Conservation (phyloP, 305 asterid species). For the Plantago rigida region DNA sequence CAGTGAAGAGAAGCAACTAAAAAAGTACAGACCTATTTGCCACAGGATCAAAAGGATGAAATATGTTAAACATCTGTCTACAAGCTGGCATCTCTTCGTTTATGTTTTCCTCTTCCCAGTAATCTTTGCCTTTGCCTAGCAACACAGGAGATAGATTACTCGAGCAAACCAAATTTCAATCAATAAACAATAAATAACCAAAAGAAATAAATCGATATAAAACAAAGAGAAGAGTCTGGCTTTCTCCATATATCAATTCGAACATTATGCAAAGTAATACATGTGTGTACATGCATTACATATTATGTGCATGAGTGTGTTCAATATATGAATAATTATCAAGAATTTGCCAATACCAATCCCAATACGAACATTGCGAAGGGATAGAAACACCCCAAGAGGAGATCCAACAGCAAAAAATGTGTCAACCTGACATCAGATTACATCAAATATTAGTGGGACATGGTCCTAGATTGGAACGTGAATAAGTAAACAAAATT, state of each 20-base stretch:
- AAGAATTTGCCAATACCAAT: constrained; percentile 49
- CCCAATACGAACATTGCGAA: constrained; percentile 87
- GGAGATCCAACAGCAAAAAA: constrained; percentile 95
- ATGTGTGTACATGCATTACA: neutral
- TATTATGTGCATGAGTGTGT: neutral
- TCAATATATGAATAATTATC: constrained; percentile 10
- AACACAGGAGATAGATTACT: constrained; percentile 24
- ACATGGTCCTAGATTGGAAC: constrained; percentile 11
- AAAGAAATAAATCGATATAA: neutral
- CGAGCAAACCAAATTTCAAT: neutral
- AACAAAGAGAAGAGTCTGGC: too few species aligned
- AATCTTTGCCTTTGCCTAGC: constrained; percentile 67
- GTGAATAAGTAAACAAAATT: neutral
- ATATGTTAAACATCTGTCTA: constrained; percentile 77
- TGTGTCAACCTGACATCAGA: constrained; percentile 73
- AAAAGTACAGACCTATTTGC: constrained; percentile 56
- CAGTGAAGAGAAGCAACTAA: neutral
- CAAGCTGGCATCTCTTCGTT: constrained; percentile 94
- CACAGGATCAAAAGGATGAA: constrained; percentile 97
- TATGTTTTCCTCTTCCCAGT: constrained; percentile 74
- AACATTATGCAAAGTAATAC: too few species aligned
- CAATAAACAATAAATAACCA: too few species aligned
- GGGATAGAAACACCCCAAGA: constrained; percentile 91
- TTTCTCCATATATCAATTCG: too few species aligned
- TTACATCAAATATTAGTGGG: constrained; percentile 20